Evolutionary conservation across 225 moss, liverwort and hornwort species (phyloP).

Genomic region (Polytrichum formosum): DNA sequence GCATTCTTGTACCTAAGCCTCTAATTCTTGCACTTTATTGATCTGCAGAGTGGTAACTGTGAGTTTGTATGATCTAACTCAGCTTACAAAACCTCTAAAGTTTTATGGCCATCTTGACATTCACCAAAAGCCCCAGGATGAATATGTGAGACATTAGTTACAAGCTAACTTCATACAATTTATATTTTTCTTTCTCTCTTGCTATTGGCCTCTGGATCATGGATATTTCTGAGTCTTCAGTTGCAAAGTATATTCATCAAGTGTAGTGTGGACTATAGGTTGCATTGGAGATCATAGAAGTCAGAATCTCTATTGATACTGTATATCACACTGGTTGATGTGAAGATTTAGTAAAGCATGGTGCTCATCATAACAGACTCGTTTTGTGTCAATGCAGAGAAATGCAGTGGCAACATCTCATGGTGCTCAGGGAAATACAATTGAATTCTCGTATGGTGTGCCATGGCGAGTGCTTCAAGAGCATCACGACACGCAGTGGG

Average conservation of each 20-base stretch:
- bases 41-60: constrained; percentile 10
- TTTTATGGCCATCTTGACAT: constrained; percentile 32
- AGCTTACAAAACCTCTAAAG: constrained; percentile 17
- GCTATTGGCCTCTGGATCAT: neutral
- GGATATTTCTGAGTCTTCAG: neutral
- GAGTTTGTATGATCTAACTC: neutral
- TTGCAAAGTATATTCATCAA: neutral
- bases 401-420: constrained; percentile 53
- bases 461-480: constrained; percentile 40
- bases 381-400: constrained; percentile 20
- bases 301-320: neutral
- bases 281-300: neutral
- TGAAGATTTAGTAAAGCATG: no score
- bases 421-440: constrained; percentile 56
- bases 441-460: constrained; percentile 49
- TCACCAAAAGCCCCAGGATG: constrained; percentile 13
- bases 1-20: neutral
- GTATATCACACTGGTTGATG: no score
- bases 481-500: constrained; percentile 48
- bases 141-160: constrained; percentile 26
- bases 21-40: neutral
- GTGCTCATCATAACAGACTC: no score
- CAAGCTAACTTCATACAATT: no score
- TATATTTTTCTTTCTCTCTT: neutral
- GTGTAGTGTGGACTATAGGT: neutral